Evolutionary conservation across 768 basidiomycete species (phyloP).

Genomic region (Boletus pseudo-olivaceus): DNA sequence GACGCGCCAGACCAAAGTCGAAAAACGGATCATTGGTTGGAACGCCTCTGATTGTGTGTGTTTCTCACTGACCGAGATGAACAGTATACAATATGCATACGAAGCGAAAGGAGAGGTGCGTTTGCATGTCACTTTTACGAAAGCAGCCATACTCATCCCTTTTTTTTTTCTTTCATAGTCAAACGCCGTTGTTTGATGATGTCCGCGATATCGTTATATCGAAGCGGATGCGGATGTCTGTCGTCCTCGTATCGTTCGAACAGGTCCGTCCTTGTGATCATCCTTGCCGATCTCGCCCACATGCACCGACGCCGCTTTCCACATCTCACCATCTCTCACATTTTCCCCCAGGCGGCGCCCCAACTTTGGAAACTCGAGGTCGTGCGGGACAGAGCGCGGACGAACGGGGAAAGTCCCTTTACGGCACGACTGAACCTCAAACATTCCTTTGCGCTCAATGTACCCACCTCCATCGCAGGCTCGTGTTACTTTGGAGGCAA

Average conservation of each 20-base stretch:
- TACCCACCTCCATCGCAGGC: conserved; percentile 67
- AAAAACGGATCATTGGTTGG: conserved; percentile 52
- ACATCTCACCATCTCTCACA: neutral
- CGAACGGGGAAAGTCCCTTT: conserved; percentile 21
- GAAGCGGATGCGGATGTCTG: conserved; percentile 37
- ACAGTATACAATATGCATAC: conserved; percentile 48
- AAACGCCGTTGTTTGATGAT: conserved; percentile 50
- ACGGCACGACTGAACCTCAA: conserved; percentile 36
- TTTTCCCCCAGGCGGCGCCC: conserved; percentile 56
- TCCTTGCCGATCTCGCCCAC: neutral
- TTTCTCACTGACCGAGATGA: conserved; percentile 1
- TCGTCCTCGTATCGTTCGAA: conserved; percentile 40
- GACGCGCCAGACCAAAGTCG: conserved; percentile 42
- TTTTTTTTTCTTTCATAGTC: conserved; percentile 30
- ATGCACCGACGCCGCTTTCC: too few relatives aligned
- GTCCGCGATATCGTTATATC: conserved; percentile 50
- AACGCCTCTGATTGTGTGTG: neutral
- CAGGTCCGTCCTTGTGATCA: conserved; percentile 11
- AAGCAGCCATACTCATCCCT: neutral
- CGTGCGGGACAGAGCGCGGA: conserved; percentile 46
- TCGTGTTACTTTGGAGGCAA: conserved; percentile 78
- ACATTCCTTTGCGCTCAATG: conserved; percentile 67
- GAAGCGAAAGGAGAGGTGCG: conserved; percentile 45
- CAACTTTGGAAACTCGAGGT: conserved; percentile 73
- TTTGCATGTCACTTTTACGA: neutral